A percentile compares a stretch with the other conserved stretches of the same genome.
Evolutionary conservation across 306 rosid genomes (phyloP).

Genomic region (Malus asiatica): DNA sequence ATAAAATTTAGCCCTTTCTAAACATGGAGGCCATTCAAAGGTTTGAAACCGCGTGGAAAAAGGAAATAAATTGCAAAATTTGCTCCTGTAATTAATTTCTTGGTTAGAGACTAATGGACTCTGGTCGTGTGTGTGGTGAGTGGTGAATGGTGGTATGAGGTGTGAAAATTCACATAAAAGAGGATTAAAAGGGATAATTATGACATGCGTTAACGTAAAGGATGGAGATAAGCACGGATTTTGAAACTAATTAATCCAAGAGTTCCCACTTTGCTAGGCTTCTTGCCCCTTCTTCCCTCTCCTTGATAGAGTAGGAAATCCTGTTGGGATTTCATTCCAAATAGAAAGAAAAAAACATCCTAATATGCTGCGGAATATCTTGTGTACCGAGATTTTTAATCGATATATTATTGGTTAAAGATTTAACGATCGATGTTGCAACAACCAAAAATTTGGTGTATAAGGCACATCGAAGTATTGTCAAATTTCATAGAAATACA

Average conservation of each 20-base stretch:
- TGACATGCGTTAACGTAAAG: neutral
- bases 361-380: neutral
- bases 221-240: neutral
- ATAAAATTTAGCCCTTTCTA: neutral
- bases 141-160: neutral
- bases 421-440: too few relatives aligned
- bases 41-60: neutral
- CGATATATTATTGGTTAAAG: too few relatives aligned
- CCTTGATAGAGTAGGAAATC: neutral
- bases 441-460: too few relatives aligned
- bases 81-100: neutral
- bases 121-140: neutral
- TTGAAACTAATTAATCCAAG: constrained; percentile 5
- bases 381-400: too few relatives aligned
- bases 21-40: neutral
- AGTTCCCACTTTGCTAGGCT: neutral
- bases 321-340: constrained; percentile 1
- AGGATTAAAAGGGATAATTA: neutral
- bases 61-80: neutral
- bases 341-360: neutral
- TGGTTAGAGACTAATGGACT: neutral
- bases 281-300: neutral
- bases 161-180: neutral
- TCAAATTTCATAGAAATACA: too few relatives aligned
- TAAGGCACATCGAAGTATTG: neutral